These are phyloP conservation scores for Alternaria brassicicola DNA, from an alignment of 2,329 filamentous ascomycete genomes.

Conservation along the genomic window DNA sequence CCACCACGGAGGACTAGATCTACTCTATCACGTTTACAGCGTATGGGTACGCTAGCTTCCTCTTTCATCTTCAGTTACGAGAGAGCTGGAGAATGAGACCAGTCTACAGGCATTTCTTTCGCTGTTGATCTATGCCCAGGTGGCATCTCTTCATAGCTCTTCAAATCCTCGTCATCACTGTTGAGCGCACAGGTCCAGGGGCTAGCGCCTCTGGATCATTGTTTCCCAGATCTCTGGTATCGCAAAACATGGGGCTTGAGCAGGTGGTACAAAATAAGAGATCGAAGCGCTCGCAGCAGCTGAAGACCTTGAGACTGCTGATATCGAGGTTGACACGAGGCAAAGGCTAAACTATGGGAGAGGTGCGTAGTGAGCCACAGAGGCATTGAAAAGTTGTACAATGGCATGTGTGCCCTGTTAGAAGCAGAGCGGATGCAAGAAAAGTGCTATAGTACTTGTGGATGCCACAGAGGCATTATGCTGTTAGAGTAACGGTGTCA, in stretches of 20 bases:
- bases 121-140: slow-evolving; percentile 9
- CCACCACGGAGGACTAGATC: slow-evolving; percentile 49
- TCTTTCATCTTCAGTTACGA: slow-evolving; percentile 19
- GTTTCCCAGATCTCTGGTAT: slow-evolving; percentile 20
- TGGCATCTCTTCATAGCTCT: slow-evolving; percentile 22
- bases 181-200: slow-evolving; percentile 54
- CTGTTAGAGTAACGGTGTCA: slow-evolving; percentile 38
- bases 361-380: slow-evolving; percentile 53
- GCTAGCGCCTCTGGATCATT: slow-evolving; percentile 57
- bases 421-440: slow-evolving; percentile 48
- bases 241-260: slow-evolving; percentile 54
- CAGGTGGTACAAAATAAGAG: slow-evolving; percentile 55
- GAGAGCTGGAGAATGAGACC: slow-evolving; percentile 29
- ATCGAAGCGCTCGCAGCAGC: slow-evolving; percentile 43
- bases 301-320: slow-evolving; percentile 46
- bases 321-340: slow-evolving; percentile 35
- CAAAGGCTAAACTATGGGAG: slow-evolving; percentile 49
- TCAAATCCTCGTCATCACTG: slow-evolving; percentile 35
- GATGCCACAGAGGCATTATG: slow-evolving; percentile 55
- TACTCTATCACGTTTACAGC: slow-evolving; percentile 58
- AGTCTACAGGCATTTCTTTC: slow-evolving; percentile 38
- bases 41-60: slow-evolving; percentile 44
- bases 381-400: slow-evolving; percentile 58
- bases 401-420: slow-evolving; percentile 55
- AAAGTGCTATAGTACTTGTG: slow-evolving; percentile 51